A percentile compares a stretch with the other conserved stretches of the same genome.
These are phyloP conservation scores for Phytophthora foliorum DNA, from an alignment of 352 stramenopile species.

Conservation along the genomic window DNA sequence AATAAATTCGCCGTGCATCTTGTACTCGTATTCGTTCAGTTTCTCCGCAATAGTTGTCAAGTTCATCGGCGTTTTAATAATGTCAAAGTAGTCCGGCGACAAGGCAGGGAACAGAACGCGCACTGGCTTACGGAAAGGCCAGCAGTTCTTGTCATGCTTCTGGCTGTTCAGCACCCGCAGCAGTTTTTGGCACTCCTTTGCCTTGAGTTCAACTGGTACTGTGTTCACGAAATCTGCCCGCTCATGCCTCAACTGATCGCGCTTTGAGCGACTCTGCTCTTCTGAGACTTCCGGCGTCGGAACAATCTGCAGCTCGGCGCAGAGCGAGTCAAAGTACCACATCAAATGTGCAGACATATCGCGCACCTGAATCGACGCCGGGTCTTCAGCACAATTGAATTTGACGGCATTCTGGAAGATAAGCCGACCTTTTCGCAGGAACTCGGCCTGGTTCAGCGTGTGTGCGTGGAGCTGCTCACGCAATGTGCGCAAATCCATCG, in stretches of 20 bases:
- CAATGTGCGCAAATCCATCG: constrained; percentile 86
- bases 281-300: constrained; percentile 26
- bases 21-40: constrained; percentile 76
- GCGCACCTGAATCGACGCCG: constrained; percentile 77
- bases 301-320: constrained; percentile 65
- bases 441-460: constrained; percentile 56
- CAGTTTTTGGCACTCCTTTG: constrained; percentile 84
- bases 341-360: constrained; percentile 82
- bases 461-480: constrained; percentile 72
- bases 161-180: constrained; percentile 86
- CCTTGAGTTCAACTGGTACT: constrained; percentile 79
- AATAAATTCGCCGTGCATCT: constrained; percentile 86
- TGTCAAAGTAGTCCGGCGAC: constrained; percentile 81
- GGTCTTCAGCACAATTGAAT: constrained; percentile 84
- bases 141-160: constrained; percentile 90
- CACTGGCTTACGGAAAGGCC: constrained; percentile 87
- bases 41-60: constrained; percentile 80
- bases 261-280: constrained; percentile 44
- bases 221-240: constrained; percentile 59
- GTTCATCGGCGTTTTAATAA: constrained; percentile 88
- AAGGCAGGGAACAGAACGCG: constrained; percentile 78
- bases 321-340: constrained; percentile 91
- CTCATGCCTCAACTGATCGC: constrained; percentile 60
- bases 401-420: constrained; percentile 88
- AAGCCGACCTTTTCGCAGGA: constrained; percentile 74